phyloP scores from a whole-genome alignment of 805 yeast species.

The Lipomyces sp. region DNA sequence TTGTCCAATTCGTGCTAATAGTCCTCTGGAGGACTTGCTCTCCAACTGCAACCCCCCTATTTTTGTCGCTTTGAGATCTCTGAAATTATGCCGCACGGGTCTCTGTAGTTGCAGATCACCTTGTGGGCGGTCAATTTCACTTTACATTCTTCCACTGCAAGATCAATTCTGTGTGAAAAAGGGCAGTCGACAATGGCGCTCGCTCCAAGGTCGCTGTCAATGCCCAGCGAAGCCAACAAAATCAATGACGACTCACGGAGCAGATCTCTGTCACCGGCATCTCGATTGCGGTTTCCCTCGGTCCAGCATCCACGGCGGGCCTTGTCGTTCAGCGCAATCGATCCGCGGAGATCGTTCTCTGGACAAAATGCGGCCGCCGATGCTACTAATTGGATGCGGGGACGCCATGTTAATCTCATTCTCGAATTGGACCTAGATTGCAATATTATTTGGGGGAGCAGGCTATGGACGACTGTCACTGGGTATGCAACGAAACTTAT shows the following conservation, averaged over 20 bases:
- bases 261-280: conserved; percentile 2
- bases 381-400: conserved; percentile 20
- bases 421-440: conserved; percentile 84
- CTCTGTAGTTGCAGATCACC: conserved; percentile 6
- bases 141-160: background rate
- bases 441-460: conserved; percentile 71
- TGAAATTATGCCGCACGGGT: conserved; percentile 3
- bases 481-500: conserved; percentile 49
- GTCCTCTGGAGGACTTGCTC: background rate
- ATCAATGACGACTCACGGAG: background rate
- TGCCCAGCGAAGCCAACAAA: background rate
- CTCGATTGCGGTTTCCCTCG: background rate
- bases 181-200: background rate
- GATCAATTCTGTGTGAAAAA: background rate
- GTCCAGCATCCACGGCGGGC: background rate
- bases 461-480: conserved; percentile 77
- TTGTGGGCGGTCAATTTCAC: background rate
- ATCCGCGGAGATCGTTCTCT: background rate
- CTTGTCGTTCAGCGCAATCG: background rate
- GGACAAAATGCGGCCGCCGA: background rate
- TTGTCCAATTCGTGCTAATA: background rate
- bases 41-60: background rate
- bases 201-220: background rate
- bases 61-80: background rate
- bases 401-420: conserved; percentile 57